Evolutionary conservation across 1,139 yeast genomes (phyloP).

Genomic region (Blastobotrys illinoisensis): DNA sequence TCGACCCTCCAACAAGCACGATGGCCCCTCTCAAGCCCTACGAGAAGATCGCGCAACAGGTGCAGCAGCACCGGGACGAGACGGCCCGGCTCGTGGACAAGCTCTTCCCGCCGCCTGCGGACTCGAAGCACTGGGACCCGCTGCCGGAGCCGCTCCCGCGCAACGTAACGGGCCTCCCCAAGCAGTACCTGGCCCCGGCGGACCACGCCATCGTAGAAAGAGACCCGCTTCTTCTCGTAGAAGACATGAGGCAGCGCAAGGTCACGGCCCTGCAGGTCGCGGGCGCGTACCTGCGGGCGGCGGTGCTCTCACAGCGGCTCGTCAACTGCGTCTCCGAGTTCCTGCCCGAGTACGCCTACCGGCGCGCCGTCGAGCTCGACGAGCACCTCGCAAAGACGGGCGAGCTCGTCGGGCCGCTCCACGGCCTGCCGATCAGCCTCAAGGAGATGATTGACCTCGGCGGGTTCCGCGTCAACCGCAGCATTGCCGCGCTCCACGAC

Average conservation of each 20-base stretch:
- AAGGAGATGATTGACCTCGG: constrained; percentile 46
- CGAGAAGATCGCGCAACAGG: constrained; percentile 7
- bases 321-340: constrained; percentile 35
- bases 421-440: constrained; percentile 48
- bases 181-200: constrained; percentile 19
- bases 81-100: constrained; percentile 26
- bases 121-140: constrained; percentile 20
- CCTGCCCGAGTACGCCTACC: constrained; percentile 27
- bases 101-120: constrained; percentile 25
- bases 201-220: constrained; percentile 29
- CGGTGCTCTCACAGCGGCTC: constrained; percentile 53
- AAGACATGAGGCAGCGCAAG: constrained; percentile 35
- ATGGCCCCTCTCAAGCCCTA: not conserved
- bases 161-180: constrained; percentile 26
- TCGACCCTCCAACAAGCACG: not conserved
- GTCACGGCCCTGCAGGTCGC: constrained; percentile 43
- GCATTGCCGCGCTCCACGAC: constrained; percentile 35
- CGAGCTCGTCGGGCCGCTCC: constrained; percentile 41
- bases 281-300: constrained; percentile 51
- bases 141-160: constrained; percentile 27
- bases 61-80: constrained; percentile 23
- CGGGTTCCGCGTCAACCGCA: constrained; percentile 41
- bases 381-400: constrained; percentile 31
- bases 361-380: constrained; percentile 38
- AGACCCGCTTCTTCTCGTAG: constrained; percentile 32